phyloP scores from a whole-genome alignment of 495 filamentous ascomycete species.

The Talaromyces liani region DNA sequence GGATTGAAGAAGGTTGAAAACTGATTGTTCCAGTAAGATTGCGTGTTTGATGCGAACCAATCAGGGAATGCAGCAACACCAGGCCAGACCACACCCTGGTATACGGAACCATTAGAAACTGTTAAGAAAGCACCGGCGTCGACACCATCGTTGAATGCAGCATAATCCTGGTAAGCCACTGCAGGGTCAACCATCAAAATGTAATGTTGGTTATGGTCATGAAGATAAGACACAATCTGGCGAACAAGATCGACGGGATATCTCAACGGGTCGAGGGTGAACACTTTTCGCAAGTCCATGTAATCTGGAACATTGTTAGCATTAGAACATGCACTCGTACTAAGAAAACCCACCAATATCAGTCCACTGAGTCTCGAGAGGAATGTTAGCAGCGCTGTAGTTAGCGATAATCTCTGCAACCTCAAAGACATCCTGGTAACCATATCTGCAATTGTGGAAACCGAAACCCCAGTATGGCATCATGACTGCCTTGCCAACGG shows the following conservation, averaged over 20 bases:
- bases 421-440: constrained; percentile 68
- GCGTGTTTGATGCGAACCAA: constrained; percentile 67
- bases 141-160: constrained; percentile 55
- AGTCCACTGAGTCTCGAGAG: constrained; percentile 85
- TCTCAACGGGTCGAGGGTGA: constrained; percentile 66
- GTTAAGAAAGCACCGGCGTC: constrained; percentile 59
- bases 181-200: constrained; percentile 87
- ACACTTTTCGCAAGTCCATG: constrained; percentile 61
- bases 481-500: constrained; percentile 65
- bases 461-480: constrained; percentile 83
- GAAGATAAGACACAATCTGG: constrained; percentile 63
- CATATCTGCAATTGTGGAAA: constrained; percentile 79
- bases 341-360: constrained; percentile 46
- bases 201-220: constrained; percentile 68
- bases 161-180: constrained; percentile 61
- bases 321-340: neutral
- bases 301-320: constrained; percentile 40
- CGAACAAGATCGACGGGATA: constrained; percentile 63
- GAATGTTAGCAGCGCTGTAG: constrained; percentile 67
- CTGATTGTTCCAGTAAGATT: constrained; percentile 67
- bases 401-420: constrained; percentile 76
- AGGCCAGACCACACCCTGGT: constrained; percentile 78
- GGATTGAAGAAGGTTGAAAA: constrained; percentile 62
- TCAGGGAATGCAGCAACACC: constrained; percentile 76
- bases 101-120: constrained; percentile 55